Percentiles rank a stretch among this genome's conserved stretches.
phyloP scores from a whole-genome alignment of 2,329 filamentous ascomycete genomes.

The Trichoderma brevicompactum region DNA sequence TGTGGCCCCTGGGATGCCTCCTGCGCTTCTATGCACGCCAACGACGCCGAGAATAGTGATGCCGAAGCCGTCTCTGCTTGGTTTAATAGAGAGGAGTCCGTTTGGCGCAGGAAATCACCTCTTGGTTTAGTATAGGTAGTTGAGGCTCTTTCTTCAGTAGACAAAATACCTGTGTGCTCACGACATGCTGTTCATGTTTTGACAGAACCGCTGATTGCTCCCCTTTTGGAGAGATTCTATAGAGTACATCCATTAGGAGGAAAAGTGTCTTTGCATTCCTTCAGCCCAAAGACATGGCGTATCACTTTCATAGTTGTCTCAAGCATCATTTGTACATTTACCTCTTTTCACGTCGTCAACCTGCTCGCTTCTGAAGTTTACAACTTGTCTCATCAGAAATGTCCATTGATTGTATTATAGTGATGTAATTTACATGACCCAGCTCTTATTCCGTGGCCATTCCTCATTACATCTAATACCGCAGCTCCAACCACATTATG shows the following conservation, averaged over 20 bases:
- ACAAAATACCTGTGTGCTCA: not conserved
- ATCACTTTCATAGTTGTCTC: not conserved
- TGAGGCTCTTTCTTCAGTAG: not conserved
- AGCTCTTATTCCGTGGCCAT: conserved; percentile 34
- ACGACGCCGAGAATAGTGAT: not conserved
- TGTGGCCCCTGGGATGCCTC: conserved; percentile 33
- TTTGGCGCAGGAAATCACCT: not conserved
- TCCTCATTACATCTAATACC: conserved; percentile 39
- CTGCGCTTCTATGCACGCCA: conserved; percentile 1
- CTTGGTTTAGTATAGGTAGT: conserved; percentile 17
- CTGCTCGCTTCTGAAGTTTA: too few relatives aligned
- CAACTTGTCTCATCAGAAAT: not conserved
- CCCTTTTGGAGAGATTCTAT: too few relatives aligned
- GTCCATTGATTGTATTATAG: conserved; percentile 25
- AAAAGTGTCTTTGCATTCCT: too few relatives aligned
- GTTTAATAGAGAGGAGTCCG: conserved; percentile 16
- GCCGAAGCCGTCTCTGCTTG: conserved; percentile 2
- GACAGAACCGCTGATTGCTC: too few relatives aligned
- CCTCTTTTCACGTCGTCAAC: not conserved
- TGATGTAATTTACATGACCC: conserved; percentile 21
- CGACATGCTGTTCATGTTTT: not conserved
- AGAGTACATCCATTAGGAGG: too few relatives aligned
- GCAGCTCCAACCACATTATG: conserved; percentile 40
- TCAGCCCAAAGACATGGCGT: too few relatives aligned
- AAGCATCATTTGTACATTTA: too few relatives aligned